Conservation (phyloP, 106 monocot genomes). For the Acanthochlamys bracteata region DNA sequence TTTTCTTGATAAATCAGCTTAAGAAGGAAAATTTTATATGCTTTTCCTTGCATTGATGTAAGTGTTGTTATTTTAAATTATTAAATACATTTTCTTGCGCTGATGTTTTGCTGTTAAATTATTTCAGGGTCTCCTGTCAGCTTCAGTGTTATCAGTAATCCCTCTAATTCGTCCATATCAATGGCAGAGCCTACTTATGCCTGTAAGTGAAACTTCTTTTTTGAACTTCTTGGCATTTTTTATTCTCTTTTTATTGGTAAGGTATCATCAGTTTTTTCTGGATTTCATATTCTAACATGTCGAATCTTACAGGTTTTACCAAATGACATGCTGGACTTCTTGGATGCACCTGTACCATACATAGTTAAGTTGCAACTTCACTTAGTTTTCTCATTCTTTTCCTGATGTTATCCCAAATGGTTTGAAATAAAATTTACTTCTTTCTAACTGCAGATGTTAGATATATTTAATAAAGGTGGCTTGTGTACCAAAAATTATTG, state of each 20-base stretch:
- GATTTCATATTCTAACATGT: not conserved
- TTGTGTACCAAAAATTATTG: too few relatives aligned
- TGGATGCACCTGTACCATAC: constrained; percentile 99
- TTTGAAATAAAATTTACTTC: too few relatives aligned
- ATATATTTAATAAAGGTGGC: too few relatives aligned
- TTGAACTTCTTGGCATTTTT: not conserved
- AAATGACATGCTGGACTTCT: constrained; percentile 89
- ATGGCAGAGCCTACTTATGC: constrained; percentile 95
- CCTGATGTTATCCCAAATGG: not conserved
- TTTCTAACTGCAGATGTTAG: too few relatives aligned
- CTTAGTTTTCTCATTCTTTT: not conserved
- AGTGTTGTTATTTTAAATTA: too few relatives aligned
- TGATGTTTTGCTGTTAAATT: too few relatives aligned
- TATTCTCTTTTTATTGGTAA: not conserved
- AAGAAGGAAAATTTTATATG: too few relatives aligned
- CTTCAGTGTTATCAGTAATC: constrained; percentile 78
- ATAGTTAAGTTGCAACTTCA: constrained; percentile 49
- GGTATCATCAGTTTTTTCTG: not conserved
- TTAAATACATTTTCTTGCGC: too few relatives aligned
- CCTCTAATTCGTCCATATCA: constrained; percentile 92
- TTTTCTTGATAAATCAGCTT: too few relatives aligned
- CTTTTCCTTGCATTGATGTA: too few relatives aligned
- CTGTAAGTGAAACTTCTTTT: constrained; percentile 35
- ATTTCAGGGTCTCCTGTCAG: constrained; percentile 83
- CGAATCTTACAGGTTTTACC: constrained; percentile 56